Evolutionary conservation across 2,329 filamentous ascomycete species (phyloP).

Genomic region (Aspergillus tamarii): DNA sequence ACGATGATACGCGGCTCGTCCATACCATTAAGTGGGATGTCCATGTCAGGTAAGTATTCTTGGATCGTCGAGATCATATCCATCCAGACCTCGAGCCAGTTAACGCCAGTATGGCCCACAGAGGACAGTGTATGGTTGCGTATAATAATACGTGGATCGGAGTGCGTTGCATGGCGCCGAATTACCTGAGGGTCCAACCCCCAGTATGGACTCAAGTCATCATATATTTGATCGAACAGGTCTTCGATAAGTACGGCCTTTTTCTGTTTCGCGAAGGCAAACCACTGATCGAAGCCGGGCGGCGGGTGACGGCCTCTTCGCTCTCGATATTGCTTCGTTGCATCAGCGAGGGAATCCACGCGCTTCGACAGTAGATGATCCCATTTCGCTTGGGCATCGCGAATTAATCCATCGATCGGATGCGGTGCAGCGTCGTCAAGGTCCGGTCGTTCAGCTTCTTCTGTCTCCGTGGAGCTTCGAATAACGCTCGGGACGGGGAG

Average conservation of each 20-base stretch:
- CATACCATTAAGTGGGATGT: constrained; percentile 54
- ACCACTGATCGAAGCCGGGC: constrained; percentile 55
- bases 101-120: background rate
- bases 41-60: constrained; percentile 48
- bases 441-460: background rate
- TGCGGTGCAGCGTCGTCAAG: background rate
- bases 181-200: constrained; percentile 42
- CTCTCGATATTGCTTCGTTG: constrained; percentile 40
- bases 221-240: constrained; percentile 54
- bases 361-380: background rate
- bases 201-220: constrained; percentile 56
- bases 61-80: constrained; percentile 43
- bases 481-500: background rate
- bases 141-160: background rate
- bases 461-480: background rate
- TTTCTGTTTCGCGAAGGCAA: constrained; percentile 46
- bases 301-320: constrained; percentile 54
- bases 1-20: constrained; percentile 53
- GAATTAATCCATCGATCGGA: constrained; percentile 30
- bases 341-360: background rate
- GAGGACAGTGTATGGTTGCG: background rate
- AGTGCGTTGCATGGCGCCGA: background rate
- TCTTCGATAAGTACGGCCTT: constrained; percentile 52
- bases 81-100: constrained; percentile 48
- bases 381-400: background rate